phyloP scores from a whole-genome alignment of 2,329 filamentous ascomycete genomes.

The Aspergillus fijiensis region DNA sequence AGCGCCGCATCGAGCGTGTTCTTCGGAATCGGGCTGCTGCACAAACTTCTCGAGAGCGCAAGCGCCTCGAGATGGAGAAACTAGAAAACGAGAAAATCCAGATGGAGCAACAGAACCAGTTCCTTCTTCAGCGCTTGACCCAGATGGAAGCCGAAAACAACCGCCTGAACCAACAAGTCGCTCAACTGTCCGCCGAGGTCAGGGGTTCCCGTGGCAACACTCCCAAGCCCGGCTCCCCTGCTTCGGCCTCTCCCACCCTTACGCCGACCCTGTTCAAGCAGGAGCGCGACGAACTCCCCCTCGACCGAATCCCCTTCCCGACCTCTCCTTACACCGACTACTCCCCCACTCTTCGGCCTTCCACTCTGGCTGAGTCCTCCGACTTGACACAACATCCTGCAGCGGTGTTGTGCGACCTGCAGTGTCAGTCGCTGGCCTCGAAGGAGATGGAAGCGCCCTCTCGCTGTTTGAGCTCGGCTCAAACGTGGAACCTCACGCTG shows the following conservation, averaged over 20 bases:
- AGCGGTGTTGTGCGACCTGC: slow-evolving; percentile 99
- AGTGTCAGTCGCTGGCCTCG: slow-evolving; percentile 84
- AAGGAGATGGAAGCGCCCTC: slow-evolving; percentile 50
- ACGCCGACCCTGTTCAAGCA: slow-evolving; percentile 46
- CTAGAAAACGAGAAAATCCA: slow-evolving; percentile 65
- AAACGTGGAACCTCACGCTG: slow-evolving; percentile 49
- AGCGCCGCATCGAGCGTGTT: slow-evolving; percentile 93
- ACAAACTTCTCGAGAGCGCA: slow-evolving; percentile 93
- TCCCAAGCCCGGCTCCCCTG: slow-evolving; percentile 38
- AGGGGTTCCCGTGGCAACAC: slow-evolving; percentile 41
- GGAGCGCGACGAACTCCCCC: slow-evolving; percentile 42
- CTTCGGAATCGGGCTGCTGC: slow-evolving; percentile 93
- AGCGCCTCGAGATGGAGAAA: slow-evolving; percentile 83
- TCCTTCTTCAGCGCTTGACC: slow-evolving; percentile 64
- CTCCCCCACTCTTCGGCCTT: slow-evolving; percentile 42
- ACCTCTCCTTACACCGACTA: slow-evolving; percentile 40
- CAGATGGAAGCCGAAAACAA: slow-evolving; percentile 59
- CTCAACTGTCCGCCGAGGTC: slow-evolving; percentile 50
- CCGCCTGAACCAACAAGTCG: slow-evolving; percentile 51
- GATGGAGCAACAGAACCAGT: slow-evolving; percentile 70
- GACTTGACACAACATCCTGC: slow-evolving; percentile 99
- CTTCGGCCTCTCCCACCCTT: slow-evolving; percentile 39
- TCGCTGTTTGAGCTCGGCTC: slow-evolving; percentile 42
- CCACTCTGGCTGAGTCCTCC: slow-evolving; percentile 60
- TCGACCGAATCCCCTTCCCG: slow-evolving; percentile 43